Evolutionary conservation across 352 stramenopile genomes (phyloP), one percentile per base, ranked within the genome.

Genomic region (Phytopythium sindhum): DNA sequence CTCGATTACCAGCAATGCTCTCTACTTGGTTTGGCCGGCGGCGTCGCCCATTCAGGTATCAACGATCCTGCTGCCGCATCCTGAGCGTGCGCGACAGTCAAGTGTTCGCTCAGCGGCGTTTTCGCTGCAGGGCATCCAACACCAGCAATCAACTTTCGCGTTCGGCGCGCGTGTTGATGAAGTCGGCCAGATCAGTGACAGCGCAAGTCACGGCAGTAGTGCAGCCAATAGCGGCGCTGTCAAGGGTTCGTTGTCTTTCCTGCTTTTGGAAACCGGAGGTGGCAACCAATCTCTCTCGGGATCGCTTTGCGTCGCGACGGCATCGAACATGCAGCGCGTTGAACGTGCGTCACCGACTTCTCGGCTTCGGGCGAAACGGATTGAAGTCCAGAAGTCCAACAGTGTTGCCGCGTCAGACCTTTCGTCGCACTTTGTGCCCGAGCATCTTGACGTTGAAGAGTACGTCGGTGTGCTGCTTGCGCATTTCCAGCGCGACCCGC

Each of bases 1-100:
- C 33, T 41, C 69, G 4, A 85, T 93, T 63, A 89, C 83, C 29
- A 73, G 69, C 29, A 72, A 67, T 15, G 79, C 82, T 4, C 73
- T 93, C 55, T 93, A 91, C 42, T 65, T 93, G 11, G 82, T 91
- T 41, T 93, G 84, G 84, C 70, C 76, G 17, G 63, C 75, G 17
- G 80, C 74, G 35, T 63, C 80, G 37, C 84, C 79, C 17, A 67
- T 89, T 24, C 80, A 90, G 56, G 80, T 93, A 60, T 72, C 69
- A n/a, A 75, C 84, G 4, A 84, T 93, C 51, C 64, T 89, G 39
- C 60, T 93, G 41, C 84, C 81, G 4, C 72, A 74, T 15, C 54
- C 54, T 17, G 54, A 60, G 33, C 56, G 39, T 17, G 51, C 60
- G n/a, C 70, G 70, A 2, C 73, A 91, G 33, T 80, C 70, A 28